These are phyloP conservation scores for Nicotiana otophora DNA, from an alignment of 257 asterid species.

Conservation along the genomic window DNA sequence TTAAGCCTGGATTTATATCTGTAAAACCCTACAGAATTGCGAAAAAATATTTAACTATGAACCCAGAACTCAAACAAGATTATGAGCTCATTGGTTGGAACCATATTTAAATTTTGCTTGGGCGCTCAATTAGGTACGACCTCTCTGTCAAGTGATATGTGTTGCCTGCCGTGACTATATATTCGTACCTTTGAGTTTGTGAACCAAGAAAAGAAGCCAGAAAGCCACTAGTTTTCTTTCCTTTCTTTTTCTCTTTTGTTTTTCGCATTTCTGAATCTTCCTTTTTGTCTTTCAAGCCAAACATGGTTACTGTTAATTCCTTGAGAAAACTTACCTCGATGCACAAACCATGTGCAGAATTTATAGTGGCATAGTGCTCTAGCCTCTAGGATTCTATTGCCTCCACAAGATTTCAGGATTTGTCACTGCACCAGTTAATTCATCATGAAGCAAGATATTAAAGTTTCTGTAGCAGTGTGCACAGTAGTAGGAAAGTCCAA, in stretches of 20 bases:
- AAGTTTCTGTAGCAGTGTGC: neutral
- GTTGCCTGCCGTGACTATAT: neutral
- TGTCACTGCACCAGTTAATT: neutral
- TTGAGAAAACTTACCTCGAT: neutral
- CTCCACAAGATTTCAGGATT: no score
- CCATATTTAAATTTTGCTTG: no score
- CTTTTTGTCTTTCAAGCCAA: neutral
- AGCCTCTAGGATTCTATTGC: no score
- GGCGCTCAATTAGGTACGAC: neutral
- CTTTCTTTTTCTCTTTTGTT: neutral
- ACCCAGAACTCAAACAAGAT: no score
- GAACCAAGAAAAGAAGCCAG: neutral
- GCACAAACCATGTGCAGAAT: neutral
- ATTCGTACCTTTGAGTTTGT: neutral
- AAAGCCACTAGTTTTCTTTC: neutral
- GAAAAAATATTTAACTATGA: no score
- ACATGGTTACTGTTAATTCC: neutral
- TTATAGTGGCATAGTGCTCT: no score
- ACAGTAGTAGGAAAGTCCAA: neutral
- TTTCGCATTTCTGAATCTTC: neutral
- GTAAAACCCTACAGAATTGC: no score
- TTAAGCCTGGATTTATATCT: no score
- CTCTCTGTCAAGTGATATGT: neutral
- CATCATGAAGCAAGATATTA: neutral
- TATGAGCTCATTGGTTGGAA: no score